phyloP scores from a whole-genome alignment of 2,329 filamentous ascomycete genomes.

The Leptodontidium sp. region DNA sequence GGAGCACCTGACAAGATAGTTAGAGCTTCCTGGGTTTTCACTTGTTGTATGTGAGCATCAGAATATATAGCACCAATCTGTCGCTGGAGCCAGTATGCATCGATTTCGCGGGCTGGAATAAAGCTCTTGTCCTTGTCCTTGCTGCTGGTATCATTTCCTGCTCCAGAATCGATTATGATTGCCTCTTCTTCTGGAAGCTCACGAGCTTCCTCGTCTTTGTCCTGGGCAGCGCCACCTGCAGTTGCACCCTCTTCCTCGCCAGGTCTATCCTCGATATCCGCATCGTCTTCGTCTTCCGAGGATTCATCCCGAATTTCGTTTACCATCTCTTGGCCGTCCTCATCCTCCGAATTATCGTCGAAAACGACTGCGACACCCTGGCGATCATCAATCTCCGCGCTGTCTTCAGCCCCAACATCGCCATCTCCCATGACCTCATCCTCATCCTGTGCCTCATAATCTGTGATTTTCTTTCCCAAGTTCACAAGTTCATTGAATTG shows the following conservation, averaged over 20 bases:
- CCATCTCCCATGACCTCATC: constrained; percentile 85
- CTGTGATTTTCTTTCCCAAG: constrained; percentile 97
- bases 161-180: constrained; percentile 81
- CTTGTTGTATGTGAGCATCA: constrained; percentile 91
- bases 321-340: constrained; percentile 78
- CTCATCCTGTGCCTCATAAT: constrained; percentile 96
- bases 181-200: constrained; percentile 71
- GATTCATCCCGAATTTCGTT: constrained; percentile 90
- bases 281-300: constrained; percentile 84
- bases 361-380: constrained; percentile 98
- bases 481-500: constrained; percentile 98
- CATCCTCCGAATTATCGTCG: constrained; percentile 87
- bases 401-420: constrained; percentile 69
- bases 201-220: constrained; percentile 58
- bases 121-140: constrained; percentile 63
- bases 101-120: constrained; percentile 87
- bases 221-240: constrained; percentile 57
- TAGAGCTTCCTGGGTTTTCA: constrained; percentile 87
- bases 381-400: constrained; percentile 86
- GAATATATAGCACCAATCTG: constrained; percentile 89
- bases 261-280: constrained; percentile 65
- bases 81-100: constrained; percentile 96
- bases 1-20: constrained; percentile 81
- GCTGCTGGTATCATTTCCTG: constrained; percentile 55
- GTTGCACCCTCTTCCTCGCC: constrained; percentile 59